These are phyloP conservation scores for Psilocybe cubensis DNA, from an alignment of 768 basidiomycete genomes.

Conservation along the genomic window DNA sequence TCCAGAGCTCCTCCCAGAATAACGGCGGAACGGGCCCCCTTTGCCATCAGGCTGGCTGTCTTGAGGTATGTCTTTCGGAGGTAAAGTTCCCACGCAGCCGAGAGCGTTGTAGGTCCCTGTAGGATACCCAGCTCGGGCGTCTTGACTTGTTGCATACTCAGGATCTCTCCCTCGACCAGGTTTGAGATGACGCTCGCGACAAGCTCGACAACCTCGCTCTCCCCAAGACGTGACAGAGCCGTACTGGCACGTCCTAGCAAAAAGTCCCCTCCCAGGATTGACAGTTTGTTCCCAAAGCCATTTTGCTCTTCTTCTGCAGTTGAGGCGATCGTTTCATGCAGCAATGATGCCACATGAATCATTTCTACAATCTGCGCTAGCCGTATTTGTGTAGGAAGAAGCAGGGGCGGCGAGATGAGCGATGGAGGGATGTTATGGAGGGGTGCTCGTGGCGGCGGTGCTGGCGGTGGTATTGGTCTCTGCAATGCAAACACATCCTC, in stretches of 20 bases:
- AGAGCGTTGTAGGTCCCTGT: conserved; percentile 30
- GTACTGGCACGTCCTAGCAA: conserved; percentile 90
- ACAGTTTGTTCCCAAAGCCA: conserved; percentile 88
- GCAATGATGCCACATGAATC: conserved; percentile 93
- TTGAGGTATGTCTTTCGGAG: conserved; percentile 74
- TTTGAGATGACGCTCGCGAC: conserved; percentile 92
- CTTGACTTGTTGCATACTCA: conserved; percentile 68
- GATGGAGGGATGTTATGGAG: conserved; percentile 21
- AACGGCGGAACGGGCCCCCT: conserved; percentile 81
- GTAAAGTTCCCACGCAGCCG: conserved; percentile 74
- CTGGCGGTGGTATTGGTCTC: conserved; percentile 36
- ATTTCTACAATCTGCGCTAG: conserved; percentile 97
- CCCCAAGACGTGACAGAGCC: conserved; percentile 85
- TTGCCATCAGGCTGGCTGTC: conserved; percentile 90
- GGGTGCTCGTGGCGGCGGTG: conserved; percentile 28
- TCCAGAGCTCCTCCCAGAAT: conserved; percentile 82
- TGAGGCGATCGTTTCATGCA: conserved; percentile 93
- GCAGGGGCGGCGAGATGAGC: conserved; percentile 37
- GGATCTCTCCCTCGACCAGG: conserved; percentile 94
- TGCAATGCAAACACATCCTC: conserved; percentile 55
- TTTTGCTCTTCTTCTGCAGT: conserved; percentile 62
- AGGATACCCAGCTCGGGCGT: conserved; percentile 39
- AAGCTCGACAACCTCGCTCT: conserved; percentile 90
- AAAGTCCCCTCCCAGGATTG: conserved; percentile 95
- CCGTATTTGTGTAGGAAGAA: conserved; percentile 88